A percentile compares a stretch with the other conserved stretches of the same genome.
Evolutionary conservation across 2,329 filamentous ascomycete species (phyloP).

Genomic region (Phyllosticta paracitricarpa): DNA sequence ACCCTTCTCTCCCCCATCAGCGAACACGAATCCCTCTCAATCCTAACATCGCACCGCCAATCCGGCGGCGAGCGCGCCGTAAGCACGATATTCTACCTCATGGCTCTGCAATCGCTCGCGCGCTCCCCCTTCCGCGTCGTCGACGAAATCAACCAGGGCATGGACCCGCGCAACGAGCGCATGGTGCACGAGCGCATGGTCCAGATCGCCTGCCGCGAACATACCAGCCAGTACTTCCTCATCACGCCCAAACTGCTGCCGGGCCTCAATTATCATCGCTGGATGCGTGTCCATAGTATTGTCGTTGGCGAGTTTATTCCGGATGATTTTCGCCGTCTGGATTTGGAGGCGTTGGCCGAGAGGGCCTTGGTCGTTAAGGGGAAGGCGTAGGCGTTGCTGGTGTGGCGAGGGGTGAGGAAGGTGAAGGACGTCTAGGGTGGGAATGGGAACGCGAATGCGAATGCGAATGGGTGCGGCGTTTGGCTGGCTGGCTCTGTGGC

Average conservation of each 20-base stretch:
- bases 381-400: no score
- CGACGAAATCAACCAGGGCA: constrained; percentile 98
- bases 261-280: constrained; percentile 72
- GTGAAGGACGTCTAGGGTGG: no score
- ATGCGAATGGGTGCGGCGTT: no score
- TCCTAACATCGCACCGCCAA: constrained; percentile 84
- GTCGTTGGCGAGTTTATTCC: constrained; percentile 67
- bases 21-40: constrained; percentile 70
- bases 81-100: constrained; percentile 96
- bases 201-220: constrained; percentile 82
- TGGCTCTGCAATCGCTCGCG: constrained; percentile 90
- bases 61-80: constrained; percentile 94
- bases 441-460: no score
- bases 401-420: no score
- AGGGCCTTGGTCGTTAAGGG: no score
- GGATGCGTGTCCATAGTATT: constrained; percentile 92
- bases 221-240: constrained; percentile 75
- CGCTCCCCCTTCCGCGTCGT: constrained; percentile 95
- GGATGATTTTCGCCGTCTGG: constrained; percentile 30
- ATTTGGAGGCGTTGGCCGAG: constrained; percentile 14
- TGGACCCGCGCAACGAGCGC: constrained; percentile 96
- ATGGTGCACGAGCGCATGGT: constrained; percentile 98
- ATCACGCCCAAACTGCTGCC: constrained; percentile 93
- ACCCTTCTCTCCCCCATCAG: constrained; percentile 30
- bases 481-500: no score